phyloP scores from a whole-genome alignment of 2,329 filamentous ascomycete genomes.

The Sporothrix globosa region DNA sequence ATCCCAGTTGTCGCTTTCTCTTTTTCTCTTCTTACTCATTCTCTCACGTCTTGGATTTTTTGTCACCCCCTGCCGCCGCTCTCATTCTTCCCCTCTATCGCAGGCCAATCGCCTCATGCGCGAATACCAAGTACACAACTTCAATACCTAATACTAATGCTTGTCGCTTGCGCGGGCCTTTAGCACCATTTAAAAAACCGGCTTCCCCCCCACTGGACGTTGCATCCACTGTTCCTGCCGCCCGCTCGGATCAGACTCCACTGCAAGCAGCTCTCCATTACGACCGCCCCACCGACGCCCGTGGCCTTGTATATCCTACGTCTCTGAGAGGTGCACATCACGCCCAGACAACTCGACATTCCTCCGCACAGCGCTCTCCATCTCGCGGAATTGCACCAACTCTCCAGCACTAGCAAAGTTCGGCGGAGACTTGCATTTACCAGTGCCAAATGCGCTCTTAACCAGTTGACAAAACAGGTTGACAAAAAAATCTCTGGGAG shows the following conservation, averaged over 20 bases:
- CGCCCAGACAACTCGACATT: neutral
- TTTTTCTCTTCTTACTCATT: constrained; percentile 9
- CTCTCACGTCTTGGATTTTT: constrained; percentile 13
- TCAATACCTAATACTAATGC: constrained; percentile 32
- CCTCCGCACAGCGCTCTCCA: constrained; percentile 5
- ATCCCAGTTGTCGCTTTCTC: neutral
- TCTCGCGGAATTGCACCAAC: constrained; percentile 9
- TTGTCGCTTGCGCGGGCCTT: constrained; percentile 1
- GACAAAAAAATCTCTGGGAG: neutral
- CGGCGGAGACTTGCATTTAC: constrained; percentile 7
- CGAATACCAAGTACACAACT: constrained; percentile 28
- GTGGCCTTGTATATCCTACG: neutral
- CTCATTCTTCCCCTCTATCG: constrained; percentile 20
- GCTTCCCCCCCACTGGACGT: constrained; percentile 25
- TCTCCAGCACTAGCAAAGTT: constrained; percentile 4
- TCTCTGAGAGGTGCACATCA: neutral
- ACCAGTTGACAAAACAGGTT: neutral
- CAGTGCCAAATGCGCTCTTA: constrained; percentile 25
- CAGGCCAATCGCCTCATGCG: constrained; percentile 27
- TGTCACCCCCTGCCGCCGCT: neutral
- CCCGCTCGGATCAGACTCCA: constrained; percentile 26
- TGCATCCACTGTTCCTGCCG: constrained; percentile 28
- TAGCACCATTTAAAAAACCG: constrained; percentile 25
- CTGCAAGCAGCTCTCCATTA: constrained; percentile 20
- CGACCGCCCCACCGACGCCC: constrained; percentile 17